Evolutionary conservation across 192 early-diverging fungal genomes (phyloP), one percentile per base, ranked within the genome.

Genomic region (Rhizoclosmatium sp.): DNA sequence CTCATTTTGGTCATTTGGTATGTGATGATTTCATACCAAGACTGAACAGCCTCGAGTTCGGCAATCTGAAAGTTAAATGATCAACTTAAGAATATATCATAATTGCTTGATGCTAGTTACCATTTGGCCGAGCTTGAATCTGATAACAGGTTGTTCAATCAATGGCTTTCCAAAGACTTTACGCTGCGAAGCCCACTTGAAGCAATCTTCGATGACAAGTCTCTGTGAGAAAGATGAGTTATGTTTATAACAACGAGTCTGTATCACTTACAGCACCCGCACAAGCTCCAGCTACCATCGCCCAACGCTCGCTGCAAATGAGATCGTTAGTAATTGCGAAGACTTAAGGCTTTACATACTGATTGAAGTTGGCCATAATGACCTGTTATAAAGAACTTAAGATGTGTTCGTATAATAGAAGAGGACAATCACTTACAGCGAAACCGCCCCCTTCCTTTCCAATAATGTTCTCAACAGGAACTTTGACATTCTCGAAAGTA

Each of bases 141-240:
- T 84, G 67, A 93, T 93, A 42, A 93, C 92, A 45, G 92, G 91
- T 75, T 93, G 92, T 59, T 92, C 88, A 46, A 92, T 87, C 46
- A 93, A 71, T 42, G 78, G 58, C 83, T 91, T 93, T 42, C 92
- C 92, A 84, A 93, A 93, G 19, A 93, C 91, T 76, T 91, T 89
- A 54, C 92, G 83, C 65, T 93, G 92, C 75, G 92, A 85, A 9
- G 91, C 89, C 92, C 92, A 93, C 77, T 92, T 90, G 86, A 88
- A 86, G 71, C 83, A 86, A 51, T 88, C 85, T 70, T 90, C 89
- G 45, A 89, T 75, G 7, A 92, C 82, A 54, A 54, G 69, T 16
- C 69, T 41, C 69, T 71, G 51, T 10, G 64, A 65, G 47, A 45
- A 59, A 74, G 40, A 40, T 2, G 2, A 3, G 61, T 47, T 51